Percentiles rank a stretch among this genome's conserved stretches.
These are phyloP conservation scores for Picochlorum costavermella DNA, from an alignment of 139 green algal species.

Conservation along the genomic window DNA sequence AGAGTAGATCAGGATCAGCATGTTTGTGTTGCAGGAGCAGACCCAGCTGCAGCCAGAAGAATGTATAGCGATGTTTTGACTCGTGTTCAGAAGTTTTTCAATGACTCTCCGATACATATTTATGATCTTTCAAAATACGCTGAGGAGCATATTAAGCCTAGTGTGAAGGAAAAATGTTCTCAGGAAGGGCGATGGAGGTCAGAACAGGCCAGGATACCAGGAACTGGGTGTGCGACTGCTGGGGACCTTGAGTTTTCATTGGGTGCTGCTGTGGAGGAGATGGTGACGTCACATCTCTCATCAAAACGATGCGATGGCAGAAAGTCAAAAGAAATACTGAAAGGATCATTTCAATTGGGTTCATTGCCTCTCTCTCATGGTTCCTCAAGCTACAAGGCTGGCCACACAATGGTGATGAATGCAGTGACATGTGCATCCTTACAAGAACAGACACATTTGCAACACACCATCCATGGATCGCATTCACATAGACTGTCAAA, in stretches of 20 bases:
- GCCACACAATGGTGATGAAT: too few relatives aligned
- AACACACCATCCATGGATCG: too few relatives aligned
- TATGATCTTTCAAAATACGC: slow-evolving; percentile 13
- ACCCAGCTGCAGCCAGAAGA: neutral
- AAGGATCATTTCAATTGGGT: too few relatives aligned
- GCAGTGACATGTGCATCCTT: too few relatives aligned
- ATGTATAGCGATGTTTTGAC: neutral
- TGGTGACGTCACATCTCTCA: slow-evolving; percentile 24
- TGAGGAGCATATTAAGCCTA: slow-evolving; percentile 6
- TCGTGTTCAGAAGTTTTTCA: neutral
- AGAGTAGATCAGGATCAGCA: neutral
- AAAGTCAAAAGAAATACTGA: slow-evolving; percentile 12
- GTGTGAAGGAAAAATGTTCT: slow-evolving; percentile 1
- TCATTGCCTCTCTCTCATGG: too few relatives aligned
- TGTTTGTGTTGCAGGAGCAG: neutral
- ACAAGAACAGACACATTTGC: too few relatives aligned
- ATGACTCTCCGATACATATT: slow-evolving; percentile 8
- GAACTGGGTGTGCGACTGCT: slow-evolving; percentile 24
- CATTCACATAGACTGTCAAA: too few relatives aligned
- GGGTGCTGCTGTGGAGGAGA: neutral
- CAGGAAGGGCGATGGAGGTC: slow-evolving; percentile 13
- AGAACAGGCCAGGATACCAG: slow-evolving; percentile 21
- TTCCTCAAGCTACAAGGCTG: too few relatives aligned
- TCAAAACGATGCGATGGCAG: slow-evolving; percentile 31
- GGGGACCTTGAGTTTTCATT: slow-evolving; percentile 33